Percentiles rank a stretch among this genome's conserved stretches.
These are phyloP conservation scores for Phylloboletellus chloephorus DNA, from an alignment of 1,284 basidiomycete species.

Conservation along the genomic window DNA sequence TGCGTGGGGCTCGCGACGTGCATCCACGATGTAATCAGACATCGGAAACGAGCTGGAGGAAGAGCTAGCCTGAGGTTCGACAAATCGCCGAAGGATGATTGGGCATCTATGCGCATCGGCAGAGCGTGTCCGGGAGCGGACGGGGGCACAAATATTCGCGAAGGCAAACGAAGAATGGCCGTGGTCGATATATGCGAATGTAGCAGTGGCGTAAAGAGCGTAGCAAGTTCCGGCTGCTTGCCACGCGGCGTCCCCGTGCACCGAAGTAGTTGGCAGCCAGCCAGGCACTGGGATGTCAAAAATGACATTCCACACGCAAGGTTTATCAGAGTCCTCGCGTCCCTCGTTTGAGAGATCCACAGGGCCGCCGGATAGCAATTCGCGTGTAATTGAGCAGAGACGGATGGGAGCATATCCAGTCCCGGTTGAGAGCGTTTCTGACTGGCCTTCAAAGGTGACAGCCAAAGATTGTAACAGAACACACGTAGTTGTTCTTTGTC, in stretches of 20 bases:
- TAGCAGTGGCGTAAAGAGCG: conserved; percentile 61
- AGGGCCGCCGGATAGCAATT: conserved; percentile 49
- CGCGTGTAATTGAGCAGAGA: conserved; percentile 58
- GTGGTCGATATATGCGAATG: conserved; percentile 45
- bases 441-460: conserved; percentile 73
- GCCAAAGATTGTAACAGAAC: conserved; percentile 60
- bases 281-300: conserved; percentile 72
- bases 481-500: conserved; percentile 39
- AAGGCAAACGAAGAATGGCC: conserved; percentile 37
- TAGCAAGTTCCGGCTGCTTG: conserved; percentile 56
- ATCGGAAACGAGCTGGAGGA: conserved; percentile 21
- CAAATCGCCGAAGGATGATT: conserved; percentile 45
- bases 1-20: conserved; percentile 13
- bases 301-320: conserved; percentile 62
- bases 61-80: conserved; percentile 34
- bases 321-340: conserved; percentile 45
- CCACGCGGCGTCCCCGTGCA: conserved; percentile 37
- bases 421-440: conserved; percentile 53
- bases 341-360: conserved; percentile 61
- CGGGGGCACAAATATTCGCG: conserved; percentile 44
- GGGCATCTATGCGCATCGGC: conserved; percentile 33
- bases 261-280: conserved; percentile 63
- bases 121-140: conserved; percentile 38
- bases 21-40: conserved; percentile 26
- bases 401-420: conserved; percentile 60